Evolutionary conservation across 305 asterid species (phyloP), one percentile per base, ranked within the genome.

Genomic region (Ajuga reptans): DNA sequence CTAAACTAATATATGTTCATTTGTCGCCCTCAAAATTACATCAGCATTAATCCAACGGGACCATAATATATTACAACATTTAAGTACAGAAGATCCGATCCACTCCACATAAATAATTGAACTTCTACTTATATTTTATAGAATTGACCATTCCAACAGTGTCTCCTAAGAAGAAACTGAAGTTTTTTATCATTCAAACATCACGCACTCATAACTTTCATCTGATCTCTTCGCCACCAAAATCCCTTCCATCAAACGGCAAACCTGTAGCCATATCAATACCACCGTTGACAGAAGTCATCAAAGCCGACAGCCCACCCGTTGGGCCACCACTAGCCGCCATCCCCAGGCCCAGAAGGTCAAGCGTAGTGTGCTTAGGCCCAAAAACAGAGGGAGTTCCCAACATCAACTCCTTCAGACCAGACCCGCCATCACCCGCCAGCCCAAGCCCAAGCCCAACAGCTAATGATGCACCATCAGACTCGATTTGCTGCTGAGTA

Each of bases 321-420:
- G 84, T 57, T 2, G 93, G 81, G 57, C 90, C 86, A 3, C 91
- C 91, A 43, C 80, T 83, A 17, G 95, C 96, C 4, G 95, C 96
- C 96, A 92, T 83, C n/a, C 97, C 98, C 36, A 92, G 68, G 46
- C 98, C 97, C 52, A 92, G 96, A 67, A 92, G 90, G 77, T 92
- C 97, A 4, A 92, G 97, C 0, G 97, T 92, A 1, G 93, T 76
- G 42, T 88, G 91, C 81, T 90, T 92, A 17, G 97, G 98, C 17
- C 95, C 95, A 47, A 84, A 87, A 65, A 90, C 81, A 0, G 96
- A 81, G 4, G 94, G 86, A 54, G 91, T 84, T 9, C 96, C 96
- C 79, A 89, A 45, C 98, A 92, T 88, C 57, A 92, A 73, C 71
- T 90, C 97, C 81, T 90, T 90, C 69, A 88, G 66, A 47, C 96